Percentiles rank a stretch among this genome's conserved stretches.
Conservation (phyloP, 2,329 filamentous ascomycete species). For the Drechslera avenae region DNA sequence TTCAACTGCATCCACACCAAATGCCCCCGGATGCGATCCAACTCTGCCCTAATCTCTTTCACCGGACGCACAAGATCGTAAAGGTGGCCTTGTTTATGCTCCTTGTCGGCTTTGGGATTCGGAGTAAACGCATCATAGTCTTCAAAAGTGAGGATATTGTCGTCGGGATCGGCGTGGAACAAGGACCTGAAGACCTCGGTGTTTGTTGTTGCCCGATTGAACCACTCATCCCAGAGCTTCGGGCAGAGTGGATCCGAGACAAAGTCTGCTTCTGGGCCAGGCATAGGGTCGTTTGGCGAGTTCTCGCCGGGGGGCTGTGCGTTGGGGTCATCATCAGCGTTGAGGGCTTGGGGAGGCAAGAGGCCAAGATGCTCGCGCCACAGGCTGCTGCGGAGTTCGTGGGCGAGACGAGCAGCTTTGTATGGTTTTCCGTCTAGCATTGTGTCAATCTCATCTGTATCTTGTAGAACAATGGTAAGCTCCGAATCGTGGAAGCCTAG, state of each 20-base stretch:
- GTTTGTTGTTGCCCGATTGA: conserved; percentile 68
- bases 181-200: conserved; percentile 77
- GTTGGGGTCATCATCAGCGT: conserved; percentile 71
- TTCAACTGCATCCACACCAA: conserved; percentile 94
- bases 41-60: conserved; percentile 72
- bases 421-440: conserved; percentile 80
- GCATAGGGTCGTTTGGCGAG: conserved; percentile 74
- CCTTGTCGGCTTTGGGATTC: conserved; percentile 61
- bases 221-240: conserved; percentile 70
- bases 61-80: conserved; percentile 71
- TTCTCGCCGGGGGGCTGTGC: conserved; percentile 73
- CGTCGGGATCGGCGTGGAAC: conserved; percentile 88
- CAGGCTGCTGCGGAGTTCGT: conserved; percentile 78
- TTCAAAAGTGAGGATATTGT: conserved; percentile 85
- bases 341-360: conserved; percentile 71
- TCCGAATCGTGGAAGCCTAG: conserved; percentile 90
- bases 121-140: conserved; percentile 81
- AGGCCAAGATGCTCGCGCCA: conserved; percentile 92
- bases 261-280: conserved; percentile 68
- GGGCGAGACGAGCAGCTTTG: conserved; percentile 79
- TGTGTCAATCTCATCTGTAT: conserved; percentile 71
- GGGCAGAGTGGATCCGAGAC: conserved; percentile 65
- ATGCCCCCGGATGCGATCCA: conserved; percentile 83
- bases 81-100: conserved; percentile 77
- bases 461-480: conserved; percentile 86